Evolutionary conservation across 2,329 filamentous ascomycete genomes (phyloP).

Genomic region (Aspergillus floridensis): DNA sequence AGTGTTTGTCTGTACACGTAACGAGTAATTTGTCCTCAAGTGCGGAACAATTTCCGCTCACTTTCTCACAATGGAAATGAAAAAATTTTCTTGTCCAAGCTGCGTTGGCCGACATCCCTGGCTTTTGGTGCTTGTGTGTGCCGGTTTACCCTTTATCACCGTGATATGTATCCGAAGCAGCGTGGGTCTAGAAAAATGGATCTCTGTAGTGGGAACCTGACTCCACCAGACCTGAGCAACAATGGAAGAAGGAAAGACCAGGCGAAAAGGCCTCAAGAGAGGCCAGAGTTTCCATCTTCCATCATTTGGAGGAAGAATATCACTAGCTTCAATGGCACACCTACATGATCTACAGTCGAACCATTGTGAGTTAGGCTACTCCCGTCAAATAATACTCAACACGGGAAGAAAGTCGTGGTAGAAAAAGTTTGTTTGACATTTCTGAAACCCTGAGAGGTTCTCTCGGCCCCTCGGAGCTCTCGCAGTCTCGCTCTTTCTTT

Average conservation of each 20-base stretch:
- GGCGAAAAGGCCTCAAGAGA: neutral
- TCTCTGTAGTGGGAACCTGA: neutral
- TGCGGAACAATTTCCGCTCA: neutral
- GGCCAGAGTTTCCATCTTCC: no score
- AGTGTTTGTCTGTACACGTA: neutral
- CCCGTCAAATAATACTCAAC: no score
- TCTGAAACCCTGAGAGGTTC: neutral
- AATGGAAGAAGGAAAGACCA: neutral
- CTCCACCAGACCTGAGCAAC: neutral
- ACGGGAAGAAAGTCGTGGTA: no score
- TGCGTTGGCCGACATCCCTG: conserved; percentile 6
- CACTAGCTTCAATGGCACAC: neutral
- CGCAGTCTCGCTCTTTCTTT: neutral
- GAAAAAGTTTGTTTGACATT: no score
- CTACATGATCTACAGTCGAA: neutral
- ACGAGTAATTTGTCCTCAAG: neutral
- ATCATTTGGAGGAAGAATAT: no score
- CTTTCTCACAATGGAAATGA: neutral
- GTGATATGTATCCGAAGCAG: conserved; percentile 12
- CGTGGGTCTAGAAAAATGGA: neutral
- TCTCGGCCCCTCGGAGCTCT: neutral
- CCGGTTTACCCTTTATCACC: conserved; percentile 16
- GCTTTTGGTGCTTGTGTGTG: conserved; percentile 5
- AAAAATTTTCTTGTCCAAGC: neutral
- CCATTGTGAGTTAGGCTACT: neutral